Base-by-base conservation (phyloP, 345 rosid genomes). In the Cardamine chenopodiifolia region DNA sequence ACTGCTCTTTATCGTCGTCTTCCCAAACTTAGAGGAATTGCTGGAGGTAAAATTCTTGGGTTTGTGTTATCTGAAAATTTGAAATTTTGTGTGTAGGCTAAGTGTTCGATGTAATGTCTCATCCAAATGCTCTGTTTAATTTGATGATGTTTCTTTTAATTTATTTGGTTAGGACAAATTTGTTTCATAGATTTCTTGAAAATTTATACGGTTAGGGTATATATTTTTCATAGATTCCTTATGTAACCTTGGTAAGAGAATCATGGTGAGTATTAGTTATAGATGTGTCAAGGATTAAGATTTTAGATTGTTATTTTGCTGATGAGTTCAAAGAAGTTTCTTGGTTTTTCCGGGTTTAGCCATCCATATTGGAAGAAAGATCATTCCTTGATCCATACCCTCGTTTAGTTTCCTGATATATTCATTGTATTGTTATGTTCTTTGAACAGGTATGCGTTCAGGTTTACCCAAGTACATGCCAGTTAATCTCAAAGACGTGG, bases 1-100 rank as follows among this genome's bases (percentile, higher is more conserved):
- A 95, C 90, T 81, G 93, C 97, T 13, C 97, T 95, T 14, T 92
- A 90, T 70, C 86, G 99, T 31, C 93, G 99, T 14, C 70, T 95
- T 55, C 97, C 99, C 0, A 95, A 94, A 71, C 81, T 95, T 77
- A 85, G 92, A 42, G 98, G 98, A 39, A 93, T 93, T 54, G 98
- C 98, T 20, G 97, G 98, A 88, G 99, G 97, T 91, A 79, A 39
- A 40, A 3, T 22, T 45, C 2, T 19, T 53, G 14, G 35, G 2
- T 18, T 32, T 44, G 14, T 42, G 34, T 54, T 23, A 12, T 50
- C 15, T 7, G 14, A 54, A 32, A 25, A 25, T 2, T 31, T 8
- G 2, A 17, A 15, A 1, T 45, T 63, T 55, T 48, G 4, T 66
- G 4, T 66, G 78, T 66, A 32, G 32, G 7, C 59, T 8, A 73